A percentile compares a stretch with the other conserved stretches of the same genome.
These are phyloP conservation scores for Vitis hybrid DNA, from an alignment of 177 flowering plant genomes.

Conservation along the genomic window DNA sequence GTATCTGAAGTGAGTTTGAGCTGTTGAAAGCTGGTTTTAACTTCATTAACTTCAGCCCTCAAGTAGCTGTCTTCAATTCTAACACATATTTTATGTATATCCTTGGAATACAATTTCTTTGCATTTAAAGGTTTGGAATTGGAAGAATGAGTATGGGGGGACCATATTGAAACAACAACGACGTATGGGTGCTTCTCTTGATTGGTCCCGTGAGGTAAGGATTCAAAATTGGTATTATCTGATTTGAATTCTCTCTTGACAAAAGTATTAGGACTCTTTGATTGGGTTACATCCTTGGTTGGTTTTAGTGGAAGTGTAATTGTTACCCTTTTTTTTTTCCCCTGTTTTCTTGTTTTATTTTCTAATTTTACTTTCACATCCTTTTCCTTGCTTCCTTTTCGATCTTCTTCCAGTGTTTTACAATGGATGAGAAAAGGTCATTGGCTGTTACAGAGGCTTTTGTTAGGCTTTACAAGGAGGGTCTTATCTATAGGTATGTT, in stretches of 20 bases:
- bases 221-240: background rate
- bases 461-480: constrained; percentile 70
- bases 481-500: constrained; percentile 78
- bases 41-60: background rate
- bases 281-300: background rate
- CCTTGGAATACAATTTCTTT: constrained; percentile 7
- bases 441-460: constrained; percentile 93
- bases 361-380: background rate
- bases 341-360: background rate
- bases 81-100: constrained; percentile 3
- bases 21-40: constrained; percentile 2
- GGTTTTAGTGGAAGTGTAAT: background rate
- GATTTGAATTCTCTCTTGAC: background rate
- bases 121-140: constrained; percentile 78
- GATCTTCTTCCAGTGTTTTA: constrained; percentile 58
- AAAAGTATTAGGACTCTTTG: background rate
- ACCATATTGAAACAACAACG: constrained; percentile 78
- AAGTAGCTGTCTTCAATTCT: background rate
- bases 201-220: constrained; percentile 97
- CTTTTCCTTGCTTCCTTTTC: background rate
- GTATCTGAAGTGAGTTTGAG: constrained; percentile 72
- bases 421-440: constrained; percentile 93
- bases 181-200: constrained; percentile 87
- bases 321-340: constrained; percentile 35
- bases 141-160: constrained; percentile 90